These are phyloP conservation scores for Xerocomus nothofagi DNA, from an alignment of 1,284 basidiomycete species.

Conservation along the genomic window DNA sequence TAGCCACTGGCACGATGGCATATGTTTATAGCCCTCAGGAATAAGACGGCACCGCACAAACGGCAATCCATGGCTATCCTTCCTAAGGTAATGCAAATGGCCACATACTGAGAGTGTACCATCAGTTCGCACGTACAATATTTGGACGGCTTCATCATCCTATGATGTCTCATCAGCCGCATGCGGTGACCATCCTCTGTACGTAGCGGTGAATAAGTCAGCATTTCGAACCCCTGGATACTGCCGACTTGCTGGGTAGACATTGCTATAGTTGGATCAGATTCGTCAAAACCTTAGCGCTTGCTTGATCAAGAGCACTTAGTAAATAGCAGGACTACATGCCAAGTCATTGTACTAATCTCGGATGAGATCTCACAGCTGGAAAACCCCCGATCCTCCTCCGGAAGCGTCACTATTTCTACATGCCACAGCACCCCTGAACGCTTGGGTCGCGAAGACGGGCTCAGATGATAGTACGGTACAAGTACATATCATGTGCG, in stretches of 20 bases:
- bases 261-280: neutral
- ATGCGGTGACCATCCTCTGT: neutral
- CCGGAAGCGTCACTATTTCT: neutral
- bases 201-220: neutral
- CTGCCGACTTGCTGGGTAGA: neutral
- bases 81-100: neutral
- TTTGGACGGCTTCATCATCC: neutral
- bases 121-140: constrained; percentile 4
- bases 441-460: no score
- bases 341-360: constrained; percentile 8
- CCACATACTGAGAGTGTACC: neutral
- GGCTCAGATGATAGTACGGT: no score
- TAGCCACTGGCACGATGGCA: neutral
- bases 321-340: neutral
- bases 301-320: constrained; percentile 1
- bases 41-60: neutral
- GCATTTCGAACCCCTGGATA: neutral
- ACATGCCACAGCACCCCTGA: neutral
- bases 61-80: neutral
- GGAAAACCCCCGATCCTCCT: neutral
- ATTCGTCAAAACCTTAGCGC: neutral
- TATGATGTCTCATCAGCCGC: constrained; percentile 5
- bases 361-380: neutral
- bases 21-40: constrained; percentile 21
- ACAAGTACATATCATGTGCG: neutral